Conservation (phyloP, 2,329 filamentous ascomycete species). For the Colletotrichum cuscutae region DNA sequence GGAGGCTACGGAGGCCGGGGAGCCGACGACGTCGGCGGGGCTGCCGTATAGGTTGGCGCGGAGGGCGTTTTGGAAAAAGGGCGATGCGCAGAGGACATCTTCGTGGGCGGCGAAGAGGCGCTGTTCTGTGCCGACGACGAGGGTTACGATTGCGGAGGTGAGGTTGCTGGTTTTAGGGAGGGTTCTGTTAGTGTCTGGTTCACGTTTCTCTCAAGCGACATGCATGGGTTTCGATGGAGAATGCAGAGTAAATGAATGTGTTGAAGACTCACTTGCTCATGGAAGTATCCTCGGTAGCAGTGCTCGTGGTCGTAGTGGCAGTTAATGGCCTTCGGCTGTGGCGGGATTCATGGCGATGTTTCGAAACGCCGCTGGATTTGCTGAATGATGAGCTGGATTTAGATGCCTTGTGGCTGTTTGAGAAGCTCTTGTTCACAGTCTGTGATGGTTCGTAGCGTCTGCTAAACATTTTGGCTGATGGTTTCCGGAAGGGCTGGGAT, state of each 20-base stretch:
- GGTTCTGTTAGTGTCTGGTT: not conserved
- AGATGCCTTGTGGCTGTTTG: slow-evolving; percentile 60
- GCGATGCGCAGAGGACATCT: slow-evolving; percentile 80
- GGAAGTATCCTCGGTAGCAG: slow-evolving; percentile 49
- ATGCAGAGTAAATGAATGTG: not conserved
- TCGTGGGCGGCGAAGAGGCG: slow-evolving; percentile 93
- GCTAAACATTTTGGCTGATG: slow-evolving; percentile 56
- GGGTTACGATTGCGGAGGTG: slow-evolving; percentile 78
- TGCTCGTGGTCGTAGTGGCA: slow-evolving; percentile 51
- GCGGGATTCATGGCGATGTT: slow-evolving; percentile 62
- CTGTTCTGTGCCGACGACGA: slow-evolving; percentile 83
- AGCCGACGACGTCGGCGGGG: slow-evolving; percentile 58
- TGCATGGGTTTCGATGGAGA: not conserved
- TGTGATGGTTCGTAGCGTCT: slow-evolving; percentile 55
- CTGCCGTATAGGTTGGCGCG: slow-evolving; percentile 65
- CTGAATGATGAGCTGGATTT: slow-evolving; percentile 66
- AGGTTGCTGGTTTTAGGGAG: slow-evolving; percentile 55
- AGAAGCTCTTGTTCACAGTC: slow-evolving; percentile 58
- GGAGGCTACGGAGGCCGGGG: not conserved
- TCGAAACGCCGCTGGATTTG: slow-evolving; percentile 64
- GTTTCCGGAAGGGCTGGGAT: not conserved
- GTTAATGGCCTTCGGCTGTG: slow-evolving; percentile 60
- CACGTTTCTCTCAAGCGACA: not conserved
- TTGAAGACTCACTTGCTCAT: slow-evolving; percentile 54
- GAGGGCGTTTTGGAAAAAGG: slow-evolving; percentile 78